A percentile compares a stretch with the other conserved stretches of the same genome.
Evolutionary conservation across 169 alveolate genomes (phyloP).

Genomic region (Cardiosporidium cionae): DNA sequence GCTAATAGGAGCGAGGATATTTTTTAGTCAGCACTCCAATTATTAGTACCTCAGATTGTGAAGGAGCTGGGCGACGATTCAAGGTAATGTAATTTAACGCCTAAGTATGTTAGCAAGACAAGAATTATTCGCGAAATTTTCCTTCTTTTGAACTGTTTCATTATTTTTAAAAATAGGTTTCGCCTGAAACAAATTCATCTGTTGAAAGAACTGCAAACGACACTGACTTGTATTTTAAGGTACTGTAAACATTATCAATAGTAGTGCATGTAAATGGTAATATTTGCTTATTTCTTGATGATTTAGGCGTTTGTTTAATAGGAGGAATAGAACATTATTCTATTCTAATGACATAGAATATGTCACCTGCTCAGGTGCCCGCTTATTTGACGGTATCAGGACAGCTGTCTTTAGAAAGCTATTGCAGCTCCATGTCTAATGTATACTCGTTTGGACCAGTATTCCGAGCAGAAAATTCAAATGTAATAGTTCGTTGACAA

Average conservation of each 20-base stretch:
- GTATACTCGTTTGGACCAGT: slow-evolving; percentile 93
- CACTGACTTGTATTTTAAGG: not conserved
- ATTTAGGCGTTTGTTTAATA: not conserved
- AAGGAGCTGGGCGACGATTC: slow-evolving; percentile 98
- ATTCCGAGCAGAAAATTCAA: slow-evolving; percentile 94
- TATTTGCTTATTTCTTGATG: not conserved
- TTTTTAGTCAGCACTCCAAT: slow-evolving; percentile 91
- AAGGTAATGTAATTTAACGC: slow-evolving; percentile 68
- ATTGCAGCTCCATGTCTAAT: slow-evolving; percentile 84
- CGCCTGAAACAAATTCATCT: not conserved
- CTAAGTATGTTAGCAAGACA: not conserved
- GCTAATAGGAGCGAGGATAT: slow-evolving; percentile 73
- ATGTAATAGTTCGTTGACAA: not conserved
- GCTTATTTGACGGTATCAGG: slow-evolving; percentile 94
- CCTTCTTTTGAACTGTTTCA: not conserved
- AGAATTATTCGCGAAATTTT: not conserved
- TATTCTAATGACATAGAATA: slow-evolving; percentile 53
- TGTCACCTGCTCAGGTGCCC: slow-evolving; percentile 85
- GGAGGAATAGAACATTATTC: slow-evolving; percentile 41
- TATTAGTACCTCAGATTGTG: slow-evolving; percentile 95
- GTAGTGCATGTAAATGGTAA: not conserved
- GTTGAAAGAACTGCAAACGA: not conserved
- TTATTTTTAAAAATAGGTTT: not conserved
- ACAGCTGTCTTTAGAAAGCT: slow-evolving; percentile 70
- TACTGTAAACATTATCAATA: not conserved